Base-by-base conservation (phyloP, 1,284 basidiomycete species). In the Bothia castanella region DNA sequence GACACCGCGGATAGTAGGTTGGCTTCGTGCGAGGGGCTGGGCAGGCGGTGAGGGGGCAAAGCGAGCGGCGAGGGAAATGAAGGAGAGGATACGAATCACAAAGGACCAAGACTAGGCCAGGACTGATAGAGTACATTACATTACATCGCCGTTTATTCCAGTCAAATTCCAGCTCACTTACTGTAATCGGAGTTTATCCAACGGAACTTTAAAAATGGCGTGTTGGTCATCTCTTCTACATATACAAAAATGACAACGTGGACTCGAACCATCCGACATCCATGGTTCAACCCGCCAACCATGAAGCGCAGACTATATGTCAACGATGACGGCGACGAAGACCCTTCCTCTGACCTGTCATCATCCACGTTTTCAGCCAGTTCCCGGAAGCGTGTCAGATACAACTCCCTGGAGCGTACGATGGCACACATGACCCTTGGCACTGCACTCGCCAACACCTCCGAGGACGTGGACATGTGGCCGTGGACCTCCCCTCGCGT, bases 1-100 rank as follows among this genome's bases (percentile, higher is more conserved):
- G 52, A 97, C 94, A 1, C 95, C 95, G 0, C 79, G 78, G 59
- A 71, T 97, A 21, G 94, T 97, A 4, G 76, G 77, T 25, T 94
- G 88, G 87, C 70, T 96, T 50, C 74, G 79, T 27, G 70, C 68
- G 20, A 71, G 84, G 54, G 92, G 92, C 1, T 95, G 90, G 90
- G 80, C 77, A 4, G 85, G 87, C 13, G 72, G 79, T 34, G 78
- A 74, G 19, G 87, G 87, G 8, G 76, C 85, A n/a, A 75, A 71
- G 57, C 75, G 83, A 35, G 88, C 85, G 7, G 82, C 80, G 37
- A 66, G 69, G 35, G 80, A 87, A 58, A 77, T 87, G 74, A 74
- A 79, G 45, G 81, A 83, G 43, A 78, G 74, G 58, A 72, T 56
- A 38, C 61, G 60, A 16, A 49, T 30, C 12, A 52, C 54, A 32